phyloP scores from a whole-genome alignment of 2,329 filamentous ascomycete species.

The Sporothrix brunneoviolacea region DNA sequence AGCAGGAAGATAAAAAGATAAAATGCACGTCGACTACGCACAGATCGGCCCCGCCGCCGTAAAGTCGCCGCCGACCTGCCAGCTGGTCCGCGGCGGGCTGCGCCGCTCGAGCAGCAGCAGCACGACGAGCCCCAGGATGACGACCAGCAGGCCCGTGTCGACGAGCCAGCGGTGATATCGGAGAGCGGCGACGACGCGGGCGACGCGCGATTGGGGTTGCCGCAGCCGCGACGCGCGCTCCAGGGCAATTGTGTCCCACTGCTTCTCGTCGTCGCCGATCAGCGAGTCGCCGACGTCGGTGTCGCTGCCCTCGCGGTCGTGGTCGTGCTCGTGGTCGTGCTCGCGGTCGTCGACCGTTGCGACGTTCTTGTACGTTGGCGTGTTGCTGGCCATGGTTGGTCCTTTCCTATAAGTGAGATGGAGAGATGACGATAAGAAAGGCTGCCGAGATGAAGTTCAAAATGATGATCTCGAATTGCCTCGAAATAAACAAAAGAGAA shows the following conservation, averaged over 20 bases:
- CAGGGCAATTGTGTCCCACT: slow-evolving; percentile 20
- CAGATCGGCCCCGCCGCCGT: slow-evolving; percentile 31
- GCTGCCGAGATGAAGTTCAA: too few species aligned
- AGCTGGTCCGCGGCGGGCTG: slow-evolving; percentile 1
- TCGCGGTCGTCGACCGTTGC: neutral
- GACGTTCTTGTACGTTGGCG: slow-evolving; percentile 9
- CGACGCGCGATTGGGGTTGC: slow-evolving; percentile 5
- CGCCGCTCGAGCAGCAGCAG: slow-evolving; percentile 16
- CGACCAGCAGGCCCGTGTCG: slow-evolving; percentile 26
- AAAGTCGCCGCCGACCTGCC: slow-evolving; percentile 34
- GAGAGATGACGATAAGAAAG: too few species aligned
- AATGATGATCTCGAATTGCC: too few species aligned
- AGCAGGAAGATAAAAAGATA: too few species aligned
- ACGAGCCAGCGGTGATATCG: slow-evolving; percentile 27
- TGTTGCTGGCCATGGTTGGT: neutral
- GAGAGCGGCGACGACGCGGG: slow-evolving; percentile 7
- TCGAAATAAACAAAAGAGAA: too few species aligned
- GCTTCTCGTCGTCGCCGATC: slow-evolving; percentile 26
- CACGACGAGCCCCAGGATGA: slow-evolving; percentile 26
- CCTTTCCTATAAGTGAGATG: neutral
- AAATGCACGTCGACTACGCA: too few species aligned
- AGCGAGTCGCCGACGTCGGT: slow-evolving; percentile 32
- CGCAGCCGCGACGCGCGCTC: slow-evolving; percentile 1
- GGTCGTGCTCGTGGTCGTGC: neutral
- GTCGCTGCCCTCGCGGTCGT: slow-evolving; percentile 18